Evolutionary conservation across 225 moss, liverwort and hornwort species (phyloP), one percentile per base, ranked within the genome.

Genomic region (Physcomitrellopsis africana): DNA sequence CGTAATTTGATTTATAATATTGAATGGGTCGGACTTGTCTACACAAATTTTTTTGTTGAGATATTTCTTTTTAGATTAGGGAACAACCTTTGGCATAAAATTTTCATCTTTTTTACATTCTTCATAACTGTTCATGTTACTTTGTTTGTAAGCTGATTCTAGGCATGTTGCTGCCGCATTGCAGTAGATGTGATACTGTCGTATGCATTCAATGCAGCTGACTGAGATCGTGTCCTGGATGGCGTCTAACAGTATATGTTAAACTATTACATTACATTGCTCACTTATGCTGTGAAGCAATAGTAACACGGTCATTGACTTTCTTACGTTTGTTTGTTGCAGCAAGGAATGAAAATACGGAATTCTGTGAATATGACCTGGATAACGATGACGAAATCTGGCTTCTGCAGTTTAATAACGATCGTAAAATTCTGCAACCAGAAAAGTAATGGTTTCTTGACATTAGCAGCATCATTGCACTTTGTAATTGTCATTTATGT

Each of bases 311-410:
- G 74, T 1, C 9, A 63, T 37, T 83, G 79, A 75, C 67, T 29
- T 46, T 11, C 9, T 82, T 48, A 29, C 19, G 66, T 65, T 47
- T 2, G 51, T 63, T 3, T 32, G 3, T 69, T 89, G 76, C 99
- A 99, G 99, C 95, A 80, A 93, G 99, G 81, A 93, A 72, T 74
- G 99, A 99, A 74, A 82, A 85, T 68, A 87, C 85, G 52, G 99
- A 95, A 71, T 95, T 82, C 81, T 89, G 93, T 77, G 99, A 99
- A 73, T 99, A 99, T 65, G 99, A 99, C 72, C 84, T 99, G 83
- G 99, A 95, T 83, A 93, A 89, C 54, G 99, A 93, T 56, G 99
- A 99, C 42, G 99, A 99, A 81, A 86, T 85, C 74, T 95, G 95
- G 95, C 84, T 99, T 47, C 75, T 65, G 57, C 95, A 94, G 75